Percentiles rank a stretch among this genome's conserved stretches.
These are phyloP conservation scores for Hymenoscyphus occultus DNA, from an alignment of 2,329 filamentous ascomycete genomes.

Conservation along the genomic window DNA sequence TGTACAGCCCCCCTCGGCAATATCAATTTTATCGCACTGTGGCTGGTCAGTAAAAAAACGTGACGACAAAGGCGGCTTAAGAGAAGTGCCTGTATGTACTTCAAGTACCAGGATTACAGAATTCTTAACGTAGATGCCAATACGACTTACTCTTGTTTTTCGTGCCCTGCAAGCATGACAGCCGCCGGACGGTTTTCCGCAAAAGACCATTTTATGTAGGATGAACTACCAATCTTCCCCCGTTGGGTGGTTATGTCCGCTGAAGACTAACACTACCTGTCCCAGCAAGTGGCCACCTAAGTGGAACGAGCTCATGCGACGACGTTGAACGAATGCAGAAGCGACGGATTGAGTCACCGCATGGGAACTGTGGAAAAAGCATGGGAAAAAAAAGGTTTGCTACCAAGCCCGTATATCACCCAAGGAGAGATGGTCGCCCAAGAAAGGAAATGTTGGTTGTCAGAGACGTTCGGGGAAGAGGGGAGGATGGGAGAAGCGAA, in stretches of 20 bases:
- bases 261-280: not conserved
- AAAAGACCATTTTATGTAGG: conserved; percentile 49
- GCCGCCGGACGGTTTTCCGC: conserved; percentile 55
- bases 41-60: conserved; percentile 10
- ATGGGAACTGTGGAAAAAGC: not conserved
- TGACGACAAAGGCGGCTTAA: not conserved
- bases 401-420: not conserved
- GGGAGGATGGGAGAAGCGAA: conserved; percentile 2
- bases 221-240: not conserved
- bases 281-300: not conserved
- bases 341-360: not conserved
- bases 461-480: not conserved
- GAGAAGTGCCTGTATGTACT: not conserved
- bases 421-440: not conserved
- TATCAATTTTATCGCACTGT: conserved; percentile 52
- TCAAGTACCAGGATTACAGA: not conserved
- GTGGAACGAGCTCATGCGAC: not conserved
- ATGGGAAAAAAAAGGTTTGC: not conserved
- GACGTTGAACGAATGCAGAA: not conserved
- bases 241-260: not conserved
- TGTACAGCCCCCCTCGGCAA: conserved; percentile 44
- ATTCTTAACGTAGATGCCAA: not conserved
- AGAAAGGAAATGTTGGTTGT: not conserved
- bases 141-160: conserved; percentile 48
- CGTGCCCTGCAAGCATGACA: conserved; percentile 54